phyloP scores from a whole-genome alignment of 2,329 filamentous ascomycete genomes.

The Cladosporium velox region DNA sequence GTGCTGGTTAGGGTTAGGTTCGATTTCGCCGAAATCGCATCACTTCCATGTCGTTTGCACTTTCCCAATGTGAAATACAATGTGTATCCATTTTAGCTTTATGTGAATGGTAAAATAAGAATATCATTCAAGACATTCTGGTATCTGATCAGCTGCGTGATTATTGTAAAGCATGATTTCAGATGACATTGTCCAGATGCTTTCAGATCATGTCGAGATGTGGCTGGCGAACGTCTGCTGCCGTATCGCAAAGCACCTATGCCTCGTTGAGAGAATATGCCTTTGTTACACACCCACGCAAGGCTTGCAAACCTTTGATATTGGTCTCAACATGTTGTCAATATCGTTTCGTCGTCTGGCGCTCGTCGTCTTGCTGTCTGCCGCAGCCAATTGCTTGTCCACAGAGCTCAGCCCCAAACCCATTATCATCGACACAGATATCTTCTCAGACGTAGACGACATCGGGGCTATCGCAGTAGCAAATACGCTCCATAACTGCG shows the following conservation, averaged over 20 bases:
- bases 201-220: neutral
- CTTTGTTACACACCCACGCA: neutral
- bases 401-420: conserved; percentile 43
- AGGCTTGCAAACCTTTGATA: neutral
- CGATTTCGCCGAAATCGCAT: neutral
- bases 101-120: neutral
- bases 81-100: neutral
- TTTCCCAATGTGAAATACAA: neutral
- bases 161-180: neutral
- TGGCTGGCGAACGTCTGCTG: neutral
- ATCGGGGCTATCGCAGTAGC: conserved; percentile 28
- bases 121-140: neutral
- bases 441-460: conserved; percentile 29
- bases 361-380: neutral
- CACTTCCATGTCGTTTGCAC: neutral
- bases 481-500: conserved; percentile 28
- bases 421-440: conserved; percentile 41
- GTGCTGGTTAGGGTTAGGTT: neutral
- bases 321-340: neutral
- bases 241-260: neutral
- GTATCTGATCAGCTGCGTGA: neutral
- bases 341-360: neutral
- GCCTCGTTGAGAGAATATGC: neutral
- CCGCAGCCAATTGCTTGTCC: neutral
- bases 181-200: neutral